Evolutionary conservation across 2,329 filamentous ascomycete genomes (phyloP).

Genomic region (Neonectria magnoliae): DNA sequence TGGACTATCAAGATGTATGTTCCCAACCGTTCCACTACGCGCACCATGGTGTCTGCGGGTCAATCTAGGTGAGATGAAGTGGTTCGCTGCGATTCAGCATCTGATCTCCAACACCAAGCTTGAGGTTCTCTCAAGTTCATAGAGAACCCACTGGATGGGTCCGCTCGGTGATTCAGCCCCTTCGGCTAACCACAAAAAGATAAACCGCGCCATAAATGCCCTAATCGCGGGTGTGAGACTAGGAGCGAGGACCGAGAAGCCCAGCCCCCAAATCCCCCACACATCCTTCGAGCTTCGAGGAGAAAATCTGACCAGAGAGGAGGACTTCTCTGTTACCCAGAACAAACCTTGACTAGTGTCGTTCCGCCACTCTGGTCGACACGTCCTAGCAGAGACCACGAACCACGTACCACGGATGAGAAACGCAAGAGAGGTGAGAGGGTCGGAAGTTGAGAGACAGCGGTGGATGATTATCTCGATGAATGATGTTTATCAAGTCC

Average conservation of each 20-base stretch:
- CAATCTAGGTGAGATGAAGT: constrained; percentile 13
- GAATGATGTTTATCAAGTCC: constrained; percentile 24
- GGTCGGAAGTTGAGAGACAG: constrained; percentile 2
- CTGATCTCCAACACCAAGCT: constrained; percentile 25
- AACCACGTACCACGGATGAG: constrained; percentile 25
- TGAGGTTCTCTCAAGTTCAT: constrained; percentile 30
- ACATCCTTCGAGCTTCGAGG: constrained; percentile 11
- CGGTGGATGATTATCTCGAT: constrained; percentile 13
- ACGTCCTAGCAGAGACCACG: constrained; percentile 16
- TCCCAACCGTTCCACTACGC: background rate
- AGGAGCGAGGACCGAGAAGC: constrained; percentile 23
- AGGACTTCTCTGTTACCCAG: constrained; percentile 10
- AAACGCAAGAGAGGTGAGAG: constrained; percentile 23
- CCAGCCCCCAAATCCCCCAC: constrained; percentile 24
- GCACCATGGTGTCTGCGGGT: constrained; percentile 5
- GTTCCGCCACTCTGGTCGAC: constrained; percentile 27
- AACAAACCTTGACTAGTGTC: constrained; percentile 27
- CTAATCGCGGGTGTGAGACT: constrained; percentile 33
- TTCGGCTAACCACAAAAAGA: constrained; percentile 35
- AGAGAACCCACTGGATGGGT: constrained; percentile 30
- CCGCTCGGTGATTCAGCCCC: constrained; percentile 30
- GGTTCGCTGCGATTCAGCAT: constrained; percentile 12
- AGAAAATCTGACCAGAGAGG: constrained; percentile 13
- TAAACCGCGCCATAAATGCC: constrained; percentile 25
- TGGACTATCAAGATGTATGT: background rate